Percentiles rank a stretch among this genome's conserved stretches.
These are phyloP conservation scores for Plasmodium vivax DNA, from an alignment of 169 alveolate genomes.

Conservation along the genomic window DNA sequence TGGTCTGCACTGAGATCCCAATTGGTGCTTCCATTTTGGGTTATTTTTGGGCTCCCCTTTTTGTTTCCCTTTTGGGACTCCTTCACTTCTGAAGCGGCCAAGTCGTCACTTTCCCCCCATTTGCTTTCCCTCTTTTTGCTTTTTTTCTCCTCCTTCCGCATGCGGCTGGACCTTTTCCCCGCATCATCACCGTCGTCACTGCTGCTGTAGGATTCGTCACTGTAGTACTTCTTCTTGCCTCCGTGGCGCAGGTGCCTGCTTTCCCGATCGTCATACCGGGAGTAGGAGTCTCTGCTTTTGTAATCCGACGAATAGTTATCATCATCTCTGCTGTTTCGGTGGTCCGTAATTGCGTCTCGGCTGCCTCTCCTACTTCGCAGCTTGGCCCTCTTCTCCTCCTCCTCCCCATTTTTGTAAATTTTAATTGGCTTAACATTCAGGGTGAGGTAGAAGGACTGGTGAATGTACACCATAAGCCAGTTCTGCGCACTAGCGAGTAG, in stretches of 20 bases:
- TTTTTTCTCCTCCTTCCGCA: conserved; percentile 11
- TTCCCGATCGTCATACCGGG: background rate
- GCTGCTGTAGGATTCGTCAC: conserved; percentile 24
- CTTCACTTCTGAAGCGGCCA: background rate
- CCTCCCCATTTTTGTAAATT: background rate
- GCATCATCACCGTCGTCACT: background rate
- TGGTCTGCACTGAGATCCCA: background rate
- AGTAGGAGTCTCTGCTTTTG: background rate
- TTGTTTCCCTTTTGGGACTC: background rate
- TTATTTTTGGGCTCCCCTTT: no score
- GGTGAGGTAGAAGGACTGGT: conserved; percentile 62
- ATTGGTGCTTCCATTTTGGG: background rate
- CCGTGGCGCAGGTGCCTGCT: background rate
- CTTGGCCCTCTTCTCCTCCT: background rate
- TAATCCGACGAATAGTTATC: background rate
- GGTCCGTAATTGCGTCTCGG: background rate
- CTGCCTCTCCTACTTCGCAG: background rate
- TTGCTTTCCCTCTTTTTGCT: conserved; percentile 7
- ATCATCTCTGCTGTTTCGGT: background rate
- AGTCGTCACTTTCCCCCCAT: background rate
- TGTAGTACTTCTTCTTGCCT: conserved; percentile 24
- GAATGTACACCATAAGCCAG: conserved; percentile 69
- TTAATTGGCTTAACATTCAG: conserved; percentile 46
- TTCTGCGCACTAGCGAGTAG: conserved; percentile 73
- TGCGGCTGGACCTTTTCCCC: background rate